These are phyloP conservation scores for Neonectria punicea DNA, from an alignment of 2,329 filamentous ascomycete genomes.

Conservation along the genomic window DNA sequence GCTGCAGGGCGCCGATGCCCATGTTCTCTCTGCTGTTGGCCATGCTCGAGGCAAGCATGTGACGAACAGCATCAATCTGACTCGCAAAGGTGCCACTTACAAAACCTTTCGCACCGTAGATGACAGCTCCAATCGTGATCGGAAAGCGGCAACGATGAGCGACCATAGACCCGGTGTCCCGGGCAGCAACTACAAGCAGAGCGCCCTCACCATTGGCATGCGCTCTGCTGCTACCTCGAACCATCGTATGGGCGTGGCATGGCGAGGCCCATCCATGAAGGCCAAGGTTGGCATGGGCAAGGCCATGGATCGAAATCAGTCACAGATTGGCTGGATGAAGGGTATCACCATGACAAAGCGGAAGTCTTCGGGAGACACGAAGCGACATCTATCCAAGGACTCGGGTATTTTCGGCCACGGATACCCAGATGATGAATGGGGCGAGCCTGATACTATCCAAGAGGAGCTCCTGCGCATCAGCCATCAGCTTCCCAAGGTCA, in stretches of 20 bases:
- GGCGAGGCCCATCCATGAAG: conserved; percentile 70
- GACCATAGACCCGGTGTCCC: conserved; percentile 63
- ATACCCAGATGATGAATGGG: conserved; percentile 67
- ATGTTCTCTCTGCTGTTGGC: conserved; percentile 74
- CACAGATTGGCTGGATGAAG: conserved; percentile 76
- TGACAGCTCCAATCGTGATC: conserved; percentile 65
- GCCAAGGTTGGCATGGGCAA: conserved; percentile 58
- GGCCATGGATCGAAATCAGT: conserved; percentile 58
- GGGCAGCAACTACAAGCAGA: conserved; percentile 55
- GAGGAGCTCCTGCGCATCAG: conserved; percentile 73
- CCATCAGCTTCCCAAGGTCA: conserved; percentile 70
- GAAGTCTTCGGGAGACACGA: conserved; percentile 55
- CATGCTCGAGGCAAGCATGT: conserved; percentile 76
- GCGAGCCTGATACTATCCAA: conserved; percentile 69
- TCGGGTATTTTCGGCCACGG: conserved; percentile 61
- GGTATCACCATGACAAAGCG: conserved; percentile 72
- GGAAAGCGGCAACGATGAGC: conserved; percentile 70
- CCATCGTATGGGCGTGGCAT: conserved; percentile 52
- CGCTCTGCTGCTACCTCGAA: conserved; percentile 47
- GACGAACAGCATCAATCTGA: conserved; percentile 74
- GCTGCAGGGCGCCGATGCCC: conserved; percentile 76
- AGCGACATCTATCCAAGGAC: conserved; percentile 63
- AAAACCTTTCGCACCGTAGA: conserved; percentile 84
- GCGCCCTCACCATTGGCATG: conserved; percentile 56
- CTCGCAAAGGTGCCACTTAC: conserved; percentile 85